These are phyloP conservation scores for Dipsacomyces acuminosporus DNA, from an alignment of 371 early-diverging fungal genomes.

Conservation along the genomic window DNA sequence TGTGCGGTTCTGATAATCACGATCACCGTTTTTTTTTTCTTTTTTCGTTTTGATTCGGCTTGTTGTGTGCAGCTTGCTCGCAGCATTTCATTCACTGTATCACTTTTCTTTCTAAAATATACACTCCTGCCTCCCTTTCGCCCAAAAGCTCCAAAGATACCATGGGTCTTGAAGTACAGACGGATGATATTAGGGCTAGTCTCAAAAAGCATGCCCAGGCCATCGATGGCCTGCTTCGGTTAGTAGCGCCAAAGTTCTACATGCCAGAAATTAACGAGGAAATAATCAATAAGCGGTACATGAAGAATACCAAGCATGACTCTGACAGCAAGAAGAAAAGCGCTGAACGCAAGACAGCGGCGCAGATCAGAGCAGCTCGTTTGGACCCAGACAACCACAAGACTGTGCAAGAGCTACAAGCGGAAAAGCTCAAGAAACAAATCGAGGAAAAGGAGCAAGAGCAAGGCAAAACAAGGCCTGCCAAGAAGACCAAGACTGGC, in stretches of 20 bases:
- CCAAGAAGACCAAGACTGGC: slow-evolving; percentile 12
- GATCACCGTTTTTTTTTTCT: too few species aligned
- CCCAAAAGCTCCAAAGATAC: too few species aligned
- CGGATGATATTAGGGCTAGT: slow-evolving; percentile 26
- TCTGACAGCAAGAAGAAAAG: slow-evolving; percentile 25
- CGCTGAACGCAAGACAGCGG: slow-evolving; percentile 32
- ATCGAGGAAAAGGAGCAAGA: slow-evolving; percentile 15
- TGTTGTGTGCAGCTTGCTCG: too few species aligned
- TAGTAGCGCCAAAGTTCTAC: slow-evolving; percentile 48
- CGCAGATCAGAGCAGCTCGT: slow-evolving; percentile 25
- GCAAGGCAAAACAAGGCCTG: neutral
- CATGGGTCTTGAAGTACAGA: slow-evolving; percentile 16
- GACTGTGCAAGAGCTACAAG: slow-evolving; percentile 39
- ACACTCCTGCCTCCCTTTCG: too few species aligned
- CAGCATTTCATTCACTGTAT: too few species aligned
- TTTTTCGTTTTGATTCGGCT: too few species aligned
- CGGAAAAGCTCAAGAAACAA: slow-evolving; percentile 25
- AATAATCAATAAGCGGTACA: slow-evolving; percentile 25
- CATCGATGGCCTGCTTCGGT: slow-evolving; percentile 43
- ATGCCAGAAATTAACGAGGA: slow-evolving; percentile 39
- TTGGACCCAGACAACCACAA: slow-evolving; percentile 38
- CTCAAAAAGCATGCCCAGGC: slow-evolving; percentile 37
- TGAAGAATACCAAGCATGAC: slow-evolving; percentile 47
- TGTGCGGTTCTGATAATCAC: too few species aligned
- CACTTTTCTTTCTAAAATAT: neutral